A percentile compares a stretch with the other conserved stretches of the same genome.
Evolutionary conservation across 1,284 basidiomycete genomes (phyloP).

Genomic region (Sporisorium graminicola): DNA sequence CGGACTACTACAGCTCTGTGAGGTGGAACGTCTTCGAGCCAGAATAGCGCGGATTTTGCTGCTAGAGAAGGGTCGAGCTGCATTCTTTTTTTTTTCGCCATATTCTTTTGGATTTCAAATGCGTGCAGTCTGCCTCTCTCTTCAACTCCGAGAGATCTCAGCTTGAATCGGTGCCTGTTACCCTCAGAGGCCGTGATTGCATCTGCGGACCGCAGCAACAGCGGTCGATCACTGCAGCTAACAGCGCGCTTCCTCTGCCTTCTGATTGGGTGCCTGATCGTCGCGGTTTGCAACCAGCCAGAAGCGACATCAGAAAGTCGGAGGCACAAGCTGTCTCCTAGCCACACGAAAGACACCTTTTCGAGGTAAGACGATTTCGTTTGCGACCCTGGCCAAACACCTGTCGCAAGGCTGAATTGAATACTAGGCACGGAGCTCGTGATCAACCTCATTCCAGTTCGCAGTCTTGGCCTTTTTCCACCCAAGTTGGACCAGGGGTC

Average conservation of each 20-base stretch:
- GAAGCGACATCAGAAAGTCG: no score
- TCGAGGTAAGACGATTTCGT: no score
- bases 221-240: slow-evolving; percentile 41
- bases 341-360: no score
- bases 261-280: slow-evolving; percentile 20
- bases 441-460: slow-evolving; percentile 9
- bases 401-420: background rate
- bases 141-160: background rate
- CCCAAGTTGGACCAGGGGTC: no score
- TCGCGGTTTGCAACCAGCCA: no score
- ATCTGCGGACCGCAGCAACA: slow-evolving; percentile 18
- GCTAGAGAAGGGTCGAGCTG: slow-evolving; percentile 35
- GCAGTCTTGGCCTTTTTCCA: slow-evolving; percentile 15
- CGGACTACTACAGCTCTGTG: background rate
- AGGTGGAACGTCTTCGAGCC: slow-evolving; percentile 28
- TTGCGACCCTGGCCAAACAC: no score
- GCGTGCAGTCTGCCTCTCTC: slow-evolving; percentile 2
- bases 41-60: slow-evolving; percentile 10
- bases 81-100: slow-evolving; percentile 19
- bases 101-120: no score
- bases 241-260: slow-evolving; percentile 2
- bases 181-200: background rate
- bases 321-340: no score
- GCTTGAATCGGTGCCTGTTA: slow-evolving; percentile 1
- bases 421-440: background rate